These are phyloP conservation scores for Galerina sulciceps DNA, from an alignment of 768 basidiomycete species.

Conservation along the genomic window DNA sequence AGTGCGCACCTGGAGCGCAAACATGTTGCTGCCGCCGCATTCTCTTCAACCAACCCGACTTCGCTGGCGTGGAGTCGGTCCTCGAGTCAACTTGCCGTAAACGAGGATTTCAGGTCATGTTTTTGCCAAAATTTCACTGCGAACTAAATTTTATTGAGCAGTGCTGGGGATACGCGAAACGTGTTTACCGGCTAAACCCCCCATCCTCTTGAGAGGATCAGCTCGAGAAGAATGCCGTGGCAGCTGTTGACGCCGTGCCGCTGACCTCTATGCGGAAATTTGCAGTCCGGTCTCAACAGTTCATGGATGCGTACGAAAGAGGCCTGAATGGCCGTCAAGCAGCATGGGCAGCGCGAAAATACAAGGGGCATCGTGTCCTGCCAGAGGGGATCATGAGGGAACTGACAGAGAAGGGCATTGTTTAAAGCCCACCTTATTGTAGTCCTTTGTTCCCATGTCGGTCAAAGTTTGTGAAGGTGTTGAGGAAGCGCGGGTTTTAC, in stretches of 20 bases:
- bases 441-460: too few species aligned
- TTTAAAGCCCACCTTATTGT: too few species aligned
- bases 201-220: slow-evolving; percentile 5
- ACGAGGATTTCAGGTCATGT: slow-evolving; percentile 22
- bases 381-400: slow-evolving; percentile 12
- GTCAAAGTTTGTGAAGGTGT: too few species aligned
- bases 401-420: too few species aligned
- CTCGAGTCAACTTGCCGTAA: slow-evolving; percentile 31
- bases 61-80: slow-evolving; percentile 32
- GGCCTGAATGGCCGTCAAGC: slow-evolving; percentile 1
- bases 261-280: background rate
- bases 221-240: slow-evolving; percentile 10
- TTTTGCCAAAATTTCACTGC: slow-evolving; percentile 38
- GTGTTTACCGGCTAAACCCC: slow-evolving; percentile 1
- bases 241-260: slow-evolving; percentile 7
- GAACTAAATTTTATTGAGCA: slow-evolving; percentile 40
- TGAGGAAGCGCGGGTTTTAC: too few species aligned
- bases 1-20: slow-evolving; percentile 20
- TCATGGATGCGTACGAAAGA: too few species aligned
- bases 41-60: slow-evolving; percentile 46
- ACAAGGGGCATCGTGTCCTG: slow-evolving; percentile 22
- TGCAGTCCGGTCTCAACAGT: too few species aligned
- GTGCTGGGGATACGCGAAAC: slow-evolving; percentile 33
- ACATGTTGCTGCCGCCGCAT: slow-evolving; percentile 38
- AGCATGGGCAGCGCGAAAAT: slow-evolving; percentile 23